Conservation (phyloP, 2,329 filamentous ascomycete genomes). For the Claviceps monticola region DNA sequence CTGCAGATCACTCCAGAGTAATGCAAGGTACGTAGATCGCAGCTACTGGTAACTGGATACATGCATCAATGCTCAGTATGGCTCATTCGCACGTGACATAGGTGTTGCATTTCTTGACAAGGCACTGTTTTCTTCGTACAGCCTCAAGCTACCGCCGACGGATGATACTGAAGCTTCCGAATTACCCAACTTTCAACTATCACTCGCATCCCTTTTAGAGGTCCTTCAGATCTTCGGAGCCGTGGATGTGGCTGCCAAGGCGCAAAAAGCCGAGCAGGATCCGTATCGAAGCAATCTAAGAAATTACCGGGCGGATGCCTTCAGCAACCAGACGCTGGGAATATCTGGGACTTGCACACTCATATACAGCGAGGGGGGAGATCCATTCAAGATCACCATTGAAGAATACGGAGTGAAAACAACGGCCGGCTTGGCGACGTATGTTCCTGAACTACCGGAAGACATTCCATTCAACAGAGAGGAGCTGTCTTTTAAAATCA, state of each 20-base stretch:
- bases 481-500: constrained; percentile 76
- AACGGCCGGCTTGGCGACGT: constrained; percentile 81
- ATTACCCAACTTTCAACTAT: constrained; percentile 70
- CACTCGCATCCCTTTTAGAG: constrained; percentile 75
- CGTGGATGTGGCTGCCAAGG: constrained; percentile 49
- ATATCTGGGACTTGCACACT: constrained; percentile 79
- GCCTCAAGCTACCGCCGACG: constrained; percentile 38
- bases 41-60: too few species aligned
- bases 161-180: constrained; percentile 26
- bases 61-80: not conserved
- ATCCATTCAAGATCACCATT: constrained; percentile 70
- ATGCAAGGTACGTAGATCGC: constrained; percentile 58
- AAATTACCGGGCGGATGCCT: constrained; percentile 56
- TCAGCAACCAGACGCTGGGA: constrained; percentile 69
- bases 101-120: constrained; percentile 68
- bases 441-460: constrained; percentile 58
- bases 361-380: constrained; percentile 59
- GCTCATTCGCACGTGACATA: constrained; percentile 6
- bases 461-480: constrained; percentile 82
- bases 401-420: constrained; percentile 80
- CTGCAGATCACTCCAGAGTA: constrained; percentile 73
- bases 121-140: constrained; percentile 75
- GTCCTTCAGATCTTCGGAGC: constrained; percentile 91
- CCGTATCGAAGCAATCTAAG: constrained; percentile 47
- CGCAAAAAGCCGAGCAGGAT: constrained; percentile 44